Conservation (phyloP, 1,284 basidiomycete species). For the Trichosporon sp. region DNA sequence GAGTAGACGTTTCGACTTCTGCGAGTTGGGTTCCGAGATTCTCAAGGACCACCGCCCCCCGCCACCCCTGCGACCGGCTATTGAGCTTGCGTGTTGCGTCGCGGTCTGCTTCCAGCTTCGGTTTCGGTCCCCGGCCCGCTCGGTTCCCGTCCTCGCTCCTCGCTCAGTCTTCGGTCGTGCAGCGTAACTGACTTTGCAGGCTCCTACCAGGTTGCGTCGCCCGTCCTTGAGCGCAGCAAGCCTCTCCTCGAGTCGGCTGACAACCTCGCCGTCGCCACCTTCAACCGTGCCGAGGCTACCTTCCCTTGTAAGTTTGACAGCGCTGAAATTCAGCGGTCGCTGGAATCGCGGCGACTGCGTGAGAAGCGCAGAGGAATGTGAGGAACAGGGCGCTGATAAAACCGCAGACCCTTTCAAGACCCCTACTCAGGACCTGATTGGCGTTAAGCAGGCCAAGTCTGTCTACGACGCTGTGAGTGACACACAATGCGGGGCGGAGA, state of each 20-base stretch:
- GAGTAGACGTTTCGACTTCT: slow-evolving; percentile 28
- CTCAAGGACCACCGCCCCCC: slow-evolving; percentile 1
- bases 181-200: slow-evolving; percentile 33
- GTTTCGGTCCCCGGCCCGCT: slow-evolving; percentile 2
- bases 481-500: neutral
- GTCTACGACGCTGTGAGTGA: slow-evolving; percentile 52
- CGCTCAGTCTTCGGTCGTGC: neutral
- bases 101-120: neutral
- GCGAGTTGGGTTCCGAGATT: neutral
- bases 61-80: neutral
- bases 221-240: slow-evolving; percentile 50
- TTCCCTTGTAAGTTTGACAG: slow-evolving; percentile 50
- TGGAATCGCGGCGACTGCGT: neutral
- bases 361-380: slow-evolving; percentile 6
- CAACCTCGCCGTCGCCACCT: slow-evolving; percentile 53
- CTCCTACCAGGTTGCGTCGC: slow-evolving; percentile 52
- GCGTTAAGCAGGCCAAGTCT: slow-evolving; percentile 55
- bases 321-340: neutral
- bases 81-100: neutral
- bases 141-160: neutral
- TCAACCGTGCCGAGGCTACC: slow-evolving; percentile 54
- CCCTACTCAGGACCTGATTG: slow-evolving; percentile 53
- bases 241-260: slow-evolving; percentile 54
- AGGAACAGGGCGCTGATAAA: slow-evolving; percentile 9
- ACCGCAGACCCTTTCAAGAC: slow-evolving; percentile 55